These are phyloP conservation scores for Cokeromyces recurvatus DNA, from an alignment of 371 early-diverging fungal species.

Conservation along the genomic window DNA sequence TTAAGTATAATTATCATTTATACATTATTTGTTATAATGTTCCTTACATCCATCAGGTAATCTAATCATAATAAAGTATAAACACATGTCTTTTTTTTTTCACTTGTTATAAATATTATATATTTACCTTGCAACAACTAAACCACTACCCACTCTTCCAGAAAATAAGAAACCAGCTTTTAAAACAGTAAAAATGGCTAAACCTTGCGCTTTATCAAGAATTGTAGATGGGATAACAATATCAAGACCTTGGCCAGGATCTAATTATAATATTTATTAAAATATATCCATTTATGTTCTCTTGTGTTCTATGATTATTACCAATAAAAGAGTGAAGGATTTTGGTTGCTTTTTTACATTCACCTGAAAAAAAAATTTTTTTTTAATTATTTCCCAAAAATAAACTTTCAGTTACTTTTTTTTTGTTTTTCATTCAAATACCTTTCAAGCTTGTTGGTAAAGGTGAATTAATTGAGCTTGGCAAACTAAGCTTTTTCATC, in stretches of 20 bases:
- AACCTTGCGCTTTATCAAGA: slow-evolving; percentile 76
- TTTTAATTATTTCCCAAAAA: neutral
- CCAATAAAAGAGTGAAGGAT: slow-evolving; percentile 72
- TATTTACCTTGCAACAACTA: slow-evolving; percentile 74
- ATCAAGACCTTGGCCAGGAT: slow-evolving; percentile 63
- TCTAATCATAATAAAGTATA: slow-evolving; percentile 8
- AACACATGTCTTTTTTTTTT: neutral
- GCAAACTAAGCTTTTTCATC: slow-evolving; percentile 9
- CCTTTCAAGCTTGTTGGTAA: slow-evolving; percentile 54
- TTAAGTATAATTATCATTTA: neutral
- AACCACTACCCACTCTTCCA: slow-evolving; percentile 84
- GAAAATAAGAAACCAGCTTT: slow-evolving; percentile 93
- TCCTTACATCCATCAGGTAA: slow-evolving; percentile 35
- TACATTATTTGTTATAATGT: neutral
- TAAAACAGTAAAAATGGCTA: slow-evolving; percentile 88
- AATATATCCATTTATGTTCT: neutral
- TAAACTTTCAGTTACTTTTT: neutral
- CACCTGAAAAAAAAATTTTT: slow-evolving; percentile 31
- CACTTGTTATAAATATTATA: too few species aligned
- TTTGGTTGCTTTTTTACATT: slow-evolving; percentile 73
- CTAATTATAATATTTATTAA: slow-evolving; percentile 14
- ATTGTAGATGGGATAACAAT: slow-evolving; percentile 70
- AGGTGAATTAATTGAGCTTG: slow-evolving; percentile 44
- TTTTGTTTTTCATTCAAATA: neutral
- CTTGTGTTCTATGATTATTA: slow-evolving; percentile 13